phyloP scores from a whole-genome alignment of 805 yeast genomes.

The Saturnispora diversa region DNA sequence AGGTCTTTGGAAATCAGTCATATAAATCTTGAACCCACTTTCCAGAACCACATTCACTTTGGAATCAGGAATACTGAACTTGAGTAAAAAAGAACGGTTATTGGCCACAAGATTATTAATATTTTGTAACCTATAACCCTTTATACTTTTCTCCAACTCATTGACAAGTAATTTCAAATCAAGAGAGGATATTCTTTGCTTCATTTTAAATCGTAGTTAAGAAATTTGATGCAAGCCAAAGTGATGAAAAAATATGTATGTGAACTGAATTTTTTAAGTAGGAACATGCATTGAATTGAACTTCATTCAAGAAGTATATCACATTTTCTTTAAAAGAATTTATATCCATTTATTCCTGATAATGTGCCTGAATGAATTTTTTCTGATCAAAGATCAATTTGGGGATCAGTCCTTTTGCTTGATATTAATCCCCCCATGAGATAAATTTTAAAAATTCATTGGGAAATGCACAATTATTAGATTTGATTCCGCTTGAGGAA shows the following conservation, averaged over 20 bases:
- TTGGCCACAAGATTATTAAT: constrained; percentile 74
- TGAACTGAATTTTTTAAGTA: neutral
- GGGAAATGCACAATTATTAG: too few relatives aligned
- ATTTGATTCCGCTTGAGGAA: too few relatives aligned
- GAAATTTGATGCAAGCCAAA: neutral
- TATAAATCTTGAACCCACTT: constrained; percentile 75
- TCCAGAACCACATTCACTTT: constrained; percentile 71
- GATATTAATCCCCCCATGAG: too few relatives aligned
- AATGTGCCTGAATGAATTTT: too few relatives aligned
- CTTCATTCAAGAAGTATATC: too few relatives aligned
- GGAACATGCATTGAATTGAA: too few relatives aligned
- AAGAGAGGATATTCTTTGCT: constrained; percentile 82
- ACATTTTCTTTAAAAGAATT: too few relatives aligned
- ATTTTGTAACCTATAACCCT: constrained; percentile 69
- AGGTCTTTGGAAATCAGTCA: constrained; percentile 74
- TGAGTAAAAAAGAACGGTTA: constrained; percentile 63
- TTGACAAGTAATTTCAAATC: constrained; percentile 65
- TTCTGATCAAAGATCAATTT: too few relatives aligned
- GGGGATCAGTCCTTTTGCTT: too few relatives aligned
- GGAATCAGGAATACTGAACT: constrained; percentile 77
- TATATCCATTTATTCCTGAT: too few relatives aligned
- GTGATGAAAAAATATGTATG: neutral
- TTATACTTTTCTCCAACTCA: constrained; percentile 53
- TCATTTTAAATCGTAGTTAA: constrained; percentile 17
- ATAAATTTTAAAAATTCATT: neutral